Percentiles rank a stretch among this genome's conserved stretches.
Conservation (phyloP, 805 yeast genomes). For the Kurtzmaniella fragi region DNA sequence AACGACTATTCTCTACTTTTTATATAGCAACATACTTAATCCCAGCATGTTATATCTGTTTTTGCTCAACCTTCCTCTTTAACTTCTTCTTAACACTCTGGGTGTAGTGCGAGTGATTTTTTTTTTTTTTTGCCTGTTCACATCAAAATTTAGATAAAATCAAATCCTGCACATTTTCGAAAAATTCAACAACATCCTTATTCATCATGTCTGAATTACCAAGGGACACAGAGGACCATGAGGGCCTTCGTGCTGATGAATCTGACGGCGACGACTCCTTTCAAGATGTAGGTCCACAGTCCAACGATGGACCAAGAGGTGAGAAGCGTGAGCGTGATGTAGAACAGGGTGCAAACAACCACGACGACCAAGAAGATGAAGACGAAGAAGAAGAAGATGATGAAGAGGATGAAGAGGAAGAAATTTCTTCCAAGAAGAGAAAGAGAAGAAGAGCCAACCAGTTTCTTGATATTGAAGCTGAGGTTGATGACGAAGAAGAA, state of each 20-base stretch:
- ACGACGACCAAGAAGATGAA: constrained; percentile 41
- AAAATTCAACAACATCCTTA: no score
- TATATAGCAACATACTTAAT: no score
- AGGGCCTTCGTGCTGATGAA: constrained; percentile 1
- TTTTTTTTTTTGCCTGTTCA: no score
- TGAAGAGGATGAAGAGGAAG: constrained; percentile 45
- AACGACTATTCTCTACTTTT: no score
- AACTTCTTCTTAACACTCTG: no score
- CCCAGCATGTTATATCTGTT: no score
- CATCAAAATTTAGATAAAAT: no score
- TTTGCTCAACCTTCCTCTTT: no score
- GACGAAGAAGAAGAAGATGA: constrained; percentile 51
- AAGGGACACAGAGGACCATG: not conserved
- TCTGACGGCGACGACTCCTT: constrained; percentile 1
- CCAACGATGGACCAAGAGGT: constrained; percentile 4
- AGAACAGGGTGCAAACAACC: constrained; percentile 10
- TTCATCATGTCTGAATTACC: no score
- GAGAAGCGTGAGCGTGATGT: constrained; percentile 4
- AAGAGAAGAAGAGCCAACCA: constrained; percentile 61
- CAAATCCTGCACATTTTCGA: no score
- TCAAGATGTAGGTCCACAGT: constrained; percentile 4
- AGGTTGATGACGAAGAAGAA: constrained; percentile 96
- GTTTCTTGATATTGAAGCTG: constrained; percentile 97
- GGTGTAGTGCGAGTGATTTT: no score
- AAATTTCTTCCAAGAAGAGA: constrained; percentile 41